These are phyloP conservation scores for Phytopythium aichiense DNA, from an alignment of 352 stramenopile genomes.

Conservation along the genomic window DNA sequence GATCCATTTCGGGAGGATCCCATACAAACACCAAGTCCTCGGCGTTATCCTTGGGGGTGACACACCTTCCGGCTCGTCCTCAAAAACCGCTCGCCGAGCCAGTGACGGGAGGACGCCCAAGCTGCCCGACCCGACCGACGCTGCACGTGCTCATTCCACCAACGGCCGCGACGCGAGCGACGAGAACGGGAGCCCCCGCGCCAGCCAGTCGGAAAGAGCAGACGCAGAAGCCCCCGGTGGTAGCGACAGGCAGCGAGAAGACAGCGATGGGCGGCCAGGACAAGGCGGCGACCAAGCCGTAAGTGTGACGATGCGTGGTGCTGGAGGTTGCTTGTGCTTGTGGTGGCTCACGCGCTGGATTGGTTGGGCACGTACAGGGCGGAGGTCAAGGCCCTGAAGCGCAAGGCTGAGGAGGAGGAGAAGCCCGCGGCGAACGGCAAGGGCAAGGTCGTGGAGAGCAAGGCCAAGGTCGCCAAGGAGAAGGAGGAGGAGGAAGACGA, in stretches of 20 bases:
- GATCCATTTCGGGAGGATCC: slow-evolving; percentile 5
- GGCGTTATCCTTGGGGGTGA: background rate
- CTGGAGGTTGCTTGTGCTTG: background rate
- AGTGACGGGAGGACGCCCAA: background rate
- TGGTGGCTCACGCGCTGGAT: background rate
- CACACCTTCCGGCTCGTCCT: background rate
- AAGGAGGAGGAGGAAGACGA: slow-evolving; percentile 44
- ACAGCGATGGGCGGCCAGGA: slow-evolving; percentile 29
- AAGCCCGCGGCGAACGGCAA: slow-evolving; percentile 16
- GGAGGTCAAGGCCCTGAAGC: slow-evolving; percentile 38
- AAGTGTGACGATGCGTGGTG: slow-evolving; percentile 11
- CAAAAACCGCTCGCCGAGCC: background rate
- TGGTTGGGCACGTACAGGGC: slow-evolving; percentile 12
- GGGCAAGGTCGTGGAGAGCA: slow-evolving; percentile 23
- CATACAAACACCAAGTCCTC: slow-evolving; percentile 2
- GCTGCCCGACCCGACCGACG: background rate
- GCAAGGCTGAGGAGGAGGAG: slow-evolving; percentile 35
- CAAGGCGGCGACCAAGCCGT: slow-evolving; percentile 37
- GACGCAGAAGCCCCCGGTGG: background rate
- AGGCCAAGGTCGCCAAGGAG: slow-evolving; percentile 31
- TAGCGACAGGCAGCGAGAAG: background rate
- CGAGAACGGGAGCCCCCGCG: background rate
- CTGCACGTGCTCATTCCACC: background rate
- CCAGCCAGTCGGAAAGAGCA: background rate
- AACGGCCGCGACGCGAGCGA: slow-evolving; percentile 7